Evolutionary conservation across 768 basidiomycete genomes (phyloP).

Genomic region (Vararia minispora): DNA sequence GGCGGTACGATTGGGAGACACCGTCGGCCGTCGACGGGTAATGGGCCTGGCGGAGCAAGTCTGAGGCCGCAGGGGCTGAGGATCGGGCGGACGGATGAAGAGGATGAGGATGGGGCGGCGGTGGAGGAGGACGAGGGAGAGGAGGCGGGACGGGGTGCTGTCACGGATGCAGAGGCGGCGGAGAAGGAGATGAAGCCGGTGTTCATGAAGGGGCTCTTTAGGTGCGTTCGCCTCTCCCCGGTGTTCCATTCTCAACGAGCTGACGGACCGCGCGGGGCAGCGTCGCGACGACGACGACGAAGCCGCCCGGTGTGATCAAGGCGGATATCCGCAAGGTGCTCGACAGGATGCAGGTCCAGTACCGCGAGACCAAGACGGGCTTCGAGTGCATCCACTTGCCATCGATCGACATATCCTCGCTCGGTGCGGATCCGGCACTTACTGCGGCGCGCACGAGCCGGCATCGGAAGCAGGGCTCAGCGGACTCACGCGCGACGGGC

Average conservation of each 20-base stretch:
- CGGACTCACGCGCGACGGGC: slow-evolving; percentile 41
- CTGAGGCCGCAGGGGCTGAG: slow-evolving; percentile 28
- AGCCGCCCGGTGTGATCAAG: slow-evolving; percentile 69
- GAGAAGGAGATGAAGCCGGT: slow-evolving; percentile 88
- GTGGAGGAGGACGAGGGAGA: slow-evolving; percentile 15
- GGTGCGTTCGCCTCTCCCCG: slow-evolving; percentile 36
- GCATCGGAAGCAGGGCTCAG: slow-evolving; percentile 34
- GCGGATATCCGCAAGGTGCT: slow-evolving; percentile 78
- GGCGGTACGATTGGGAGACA: slow-evolving; percentile 54
- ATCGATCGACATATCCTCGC: slow-evolving; percentile 80
- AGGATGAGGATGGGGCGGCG: slow-evolving; percentile 22
- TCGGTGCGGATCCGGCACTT: slow-evolving; percentile 31
- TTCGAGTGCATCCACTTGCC: slow-evolving; percentile 96
- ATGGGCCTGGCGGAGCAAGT: slow-evolving; percentile 22
- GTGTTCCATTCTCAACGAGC: too few relatives aligned
- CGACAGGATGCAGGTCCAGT: slow-evolving; percentile 92
- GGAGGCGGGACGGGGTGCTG: not conserved
- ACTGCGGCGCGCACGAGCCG: slow-evolving; percentile 21
- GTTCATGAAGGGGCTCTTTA: slow-evolving; percentile 93
- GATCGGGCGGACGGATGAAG: slow-evolving; percentile 41
- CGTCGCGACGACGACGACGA: slow-evolving; percentile 93
- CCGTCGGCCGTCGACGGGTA: slow-evolving; percentile 63
- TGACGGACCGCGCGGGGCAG: too few relatives aligned
- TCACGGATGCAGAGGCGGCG: slow-evolving; percentile 3
- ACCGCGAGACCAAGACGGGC: slow-evolving; percentile 80